A percentile compares a stretch with the other conserved stretches of the same genome.
phyloP scores from a whole-genome alignment of 164 flowering plant genomes.

The Cinnamomum chago region DNA sequence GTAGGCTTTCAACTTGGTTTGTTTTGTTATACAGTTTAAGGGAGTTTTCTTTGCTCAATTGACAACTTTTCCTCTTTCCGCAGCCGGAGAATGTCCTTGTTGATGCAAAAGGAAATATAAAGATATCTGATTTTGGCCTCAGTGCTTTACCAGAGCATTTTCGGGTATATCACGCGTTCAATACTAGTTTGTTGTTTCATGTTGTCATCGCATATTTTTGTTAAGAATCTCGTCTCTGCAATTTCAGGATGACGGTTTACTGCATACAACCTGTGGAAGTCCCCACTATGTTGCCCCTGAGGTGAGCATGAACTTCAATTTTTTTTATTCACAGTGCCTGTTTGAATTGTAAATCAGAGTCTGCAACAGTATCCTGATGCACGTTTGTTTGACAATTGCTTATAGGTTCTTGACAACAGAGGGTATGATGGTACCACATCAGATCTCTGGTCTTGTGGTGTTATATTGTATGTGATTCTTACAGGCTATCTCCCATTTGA shows the following conservation, averaged over 20 bases:
- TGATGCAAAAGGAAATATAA: conserved; percentile 76
- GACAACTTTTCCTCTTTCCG: background rate
- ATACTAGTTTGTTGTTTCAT: background rate
- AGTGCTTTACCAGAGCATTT: conserved; percentile 95
- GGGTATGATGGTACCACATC: conserved; percentile 87
- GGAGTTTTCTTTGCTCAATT: too few species aligned
- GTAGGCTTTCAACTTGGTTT: too few species aligned
- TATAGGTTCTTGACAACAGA: conserved; percentile 61
- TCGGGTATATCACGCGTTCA: conserved; percentile 43
- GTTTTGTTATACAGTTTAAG: too few species aligned
- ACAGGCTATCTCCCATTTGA: conserved; percentile 91
- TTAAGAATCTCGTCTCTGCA: background rate
- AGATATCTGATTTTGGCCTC: conserved; percentile 93
- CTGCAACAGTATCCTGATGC: background rate
- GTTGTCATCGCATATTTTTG: background rate
- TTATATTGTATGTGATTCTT: conserved; percentile 76
- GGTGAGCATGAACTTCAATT: conserved; percentile 18
- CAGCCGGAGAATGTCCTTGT: conserved; percentile 93
- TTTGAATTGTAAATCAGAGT: background rate
- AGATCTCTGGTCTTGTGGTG: conserved; percentile 97
- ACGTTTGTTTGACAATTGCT: background rate
- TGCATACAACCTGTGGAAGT: conserved; percentile 97
- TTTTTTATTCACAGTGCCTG: background rate
- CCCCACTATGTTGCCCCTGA: conserved; percentile 99
- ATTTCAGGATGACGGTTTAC: conserved; percentile 71